These are phyloP conservation scores for Diaporthe citrichinensis DNA, from an alignment of 2,329 filamentous ascomycete genomes.

Conservation along the genomic window DNA sequence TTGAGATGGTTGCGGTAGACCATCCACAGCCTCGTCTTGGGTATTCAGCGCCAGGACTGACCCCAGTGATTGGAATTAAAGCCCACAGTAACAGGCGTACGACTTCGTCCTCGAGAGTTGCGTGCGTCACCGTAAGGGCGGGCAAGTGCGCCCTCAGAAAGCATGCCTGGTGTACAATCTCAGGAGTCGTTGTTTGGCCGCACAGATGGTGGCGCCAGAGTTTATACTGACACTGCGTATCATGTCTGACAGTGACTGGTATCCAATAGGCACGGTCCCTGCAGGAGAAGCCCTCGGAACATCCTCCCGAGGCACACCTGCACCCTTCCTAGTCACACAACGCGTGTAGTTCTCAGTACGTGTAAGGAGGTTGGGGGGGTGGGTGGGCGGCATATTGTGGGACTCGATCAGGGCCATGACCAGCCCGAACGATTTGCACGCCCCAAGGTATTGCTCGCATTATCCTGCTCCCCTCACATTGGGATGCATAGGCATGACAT, in stretches of 20 bases:
- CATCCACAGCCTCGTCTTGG: background rate
- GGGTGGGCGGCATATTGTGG: conserved; percentile 22
- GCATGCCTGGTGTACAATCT: conserved; percentile 11
- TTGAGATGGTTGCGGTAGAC: background rate
- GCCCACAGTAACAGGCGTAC: background rate
- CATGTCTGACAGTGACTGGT: conserved; percentile 30
- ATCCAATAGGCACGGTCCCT: conserved; percentile 34
- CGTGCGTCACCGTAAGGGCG: background rate
- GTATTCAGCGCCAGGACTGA: background rate
- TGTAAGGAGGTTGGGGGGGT: background rate
- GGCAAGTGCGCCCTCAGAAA: background rate
- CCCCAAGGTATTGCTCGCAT: background rate
- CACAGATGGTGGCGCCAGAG: conserved; percentile 31
- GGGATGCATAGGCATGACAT: conserved; percentile 30
- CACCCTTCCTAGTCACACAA: conserved; percentile 12
- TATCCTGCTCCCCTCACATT: background rate
- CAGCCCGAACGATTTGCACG: background rate
- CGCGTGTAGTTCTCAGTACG: conserved; percentile 6
- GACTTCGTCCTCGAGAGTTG: background rate
- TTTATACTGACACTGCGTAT: conserved; percentile 33
- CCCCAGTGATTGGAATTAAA: background rate
- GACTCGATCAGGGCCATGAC: conserved; percentile 11
- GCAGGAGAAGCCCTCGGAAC: conserved; percentile 28
- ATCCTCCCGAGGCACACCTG: conserved; percentile 23
- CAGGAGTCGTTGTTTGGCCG: conserved; percentile 16